These are phyloP conservation scores for Aspergillus pseudoterreus DNA, from an alignment of 2,329 filamentous ascomycete species.

Conservation along the genomic window DNA sequence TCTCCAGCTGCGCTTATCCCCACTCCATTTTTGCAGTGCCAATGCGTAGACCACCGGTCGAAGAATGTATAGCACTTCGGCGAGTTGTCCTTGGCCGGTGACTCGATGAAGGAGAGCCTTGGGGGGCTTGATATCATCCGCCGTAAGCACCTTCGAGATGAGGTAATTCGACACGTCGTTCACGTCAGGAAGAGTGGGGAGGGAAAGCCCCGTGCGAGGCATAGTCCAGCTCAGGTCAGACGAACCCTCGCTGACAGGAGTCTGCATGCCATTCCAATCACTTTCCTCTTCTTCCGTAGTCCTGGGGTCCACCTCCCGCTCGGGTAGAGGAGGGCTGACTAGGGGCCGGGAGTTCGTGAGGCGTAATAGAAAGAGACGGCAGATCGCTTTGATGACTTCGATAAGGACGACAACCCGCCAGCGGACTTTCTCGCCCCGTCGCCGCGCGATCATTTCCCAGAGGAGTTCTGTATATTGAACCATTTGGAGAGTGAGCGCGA, in stretches of 20 bases:
- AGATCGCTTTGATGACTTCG: slow-evolving; percentile 82
- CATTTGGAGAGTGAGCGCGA: slow-evolving; percentile 80
- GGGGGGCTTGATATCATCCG: slow-evolving; percentile 94
- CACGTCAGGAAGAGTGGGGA: slow-evolving; percentile 77
- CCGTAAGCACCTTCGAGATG: slow-evolving; percentile 82
- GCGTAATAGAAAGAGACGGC: slow-evolving; percentile 72
- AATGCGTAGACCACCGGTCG: slow-evolving; percentile 83
- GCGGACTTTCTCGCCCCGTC: slow-evolving; percentile 70
- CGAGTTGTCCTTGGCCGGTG: slow-evolving; percentile 69
- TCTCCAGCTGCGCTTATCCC: slow-evolving; percentile 76
- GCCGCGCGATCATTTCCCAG: slow-evolving; percentile 96
- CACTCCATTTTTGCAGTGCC: slow-evolving; percentile 69
- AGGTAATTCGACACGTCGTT: slow-evolving; percentile 84
- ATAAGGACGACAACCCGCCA: slow-evolving; percentile 86
- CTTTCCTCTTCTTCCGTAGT: slow-evolving; percentile 47
- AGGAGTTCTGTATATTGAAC: slow-evolving; percentile 92
- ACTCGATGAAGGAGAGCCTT: slow-evolving; percentile 76
- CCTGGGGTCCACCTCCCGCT: slow-evolving; percentile 73
- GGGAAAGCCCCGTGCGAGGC: slow-evolving; percentile 84
- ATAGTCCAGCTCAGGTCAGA: slow-evolving; percentile 69
- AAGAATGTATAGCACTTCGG: slow-evolving; percentile 88
- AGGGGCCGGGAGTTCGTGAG: slow-evolving; percentile 80
- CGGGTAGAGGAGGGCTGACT: slow-evolving; percentile 77
- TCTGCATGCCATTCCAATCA: slow-evolving; percentile 48
- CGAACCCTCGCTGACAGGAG: slow-evolving; percentile 38